A percentile compares a stretch with the other conserved stretches of the same genome.
Evolutionary conservation across 345 rosid genomes (phyloP).

Genomic region (Eucalyptus tenuipes): DNA sequence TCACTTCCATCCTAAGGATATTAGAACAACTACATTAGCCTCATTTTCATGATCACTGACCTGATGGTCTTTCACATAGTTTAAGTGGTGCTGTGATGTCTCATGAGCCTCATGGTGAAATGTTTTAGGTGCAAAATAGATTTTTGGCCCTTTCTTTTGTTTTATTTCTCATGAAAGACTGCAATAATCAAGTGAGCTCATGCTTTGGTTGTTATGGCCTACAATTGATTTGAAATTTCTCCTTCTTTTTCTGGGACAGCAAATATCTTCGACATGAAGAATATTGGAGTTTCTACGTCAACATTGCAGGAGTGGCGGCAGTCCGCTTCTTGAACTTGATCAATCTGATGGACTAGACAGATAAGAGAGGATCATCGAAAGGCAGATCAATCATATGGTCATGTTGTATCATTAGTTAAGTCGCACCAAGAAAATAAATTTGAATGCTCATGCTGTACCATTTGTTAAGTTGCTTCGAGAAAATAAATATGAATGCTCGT

Average conservation of each 20-base stretch:
- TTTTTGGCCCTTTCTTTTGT: neutral
- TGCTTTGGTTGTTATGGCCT: neutral
- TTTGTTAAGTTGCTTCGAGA: neutral
- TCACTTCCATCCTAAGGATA: neutral
- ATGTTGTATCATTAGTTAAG: neutral
- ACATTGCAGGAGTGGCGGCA: constrained; percentile 56
- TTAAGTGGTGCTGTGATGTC: neutral
- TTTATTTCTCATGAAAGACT: neutral
- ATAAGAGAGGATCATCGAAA: neutral
- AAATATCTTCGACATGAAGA: constrained; percentile 71
- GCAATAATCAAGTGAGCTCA: neutral
- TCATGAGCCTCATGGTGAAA: neutral
- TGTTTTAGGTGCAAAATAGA: neutral
- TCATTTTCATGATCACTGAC: neutral
- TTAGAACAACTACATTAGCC: neutral
- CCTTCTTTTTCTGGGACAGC: constrained; percentile 18
- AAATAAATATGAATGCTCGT: neutral
- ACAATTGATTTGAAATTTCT: neutral
- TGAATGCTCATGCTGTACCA: neutral
- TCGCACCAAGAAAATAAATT: neutral
- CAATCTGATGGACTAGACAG: neutral
- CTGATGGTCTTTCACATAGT: neutral
- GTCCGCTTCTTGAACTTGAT: constrained; percentile 2
- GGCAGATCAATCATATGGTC: neutral
- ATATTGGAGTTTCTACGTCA: constrained; percentile 48